Evolutionary conservation across 2,329 filamentous ascomycete species (phyloP).

Genomic region (Tolypocladium sp.): DNA sequence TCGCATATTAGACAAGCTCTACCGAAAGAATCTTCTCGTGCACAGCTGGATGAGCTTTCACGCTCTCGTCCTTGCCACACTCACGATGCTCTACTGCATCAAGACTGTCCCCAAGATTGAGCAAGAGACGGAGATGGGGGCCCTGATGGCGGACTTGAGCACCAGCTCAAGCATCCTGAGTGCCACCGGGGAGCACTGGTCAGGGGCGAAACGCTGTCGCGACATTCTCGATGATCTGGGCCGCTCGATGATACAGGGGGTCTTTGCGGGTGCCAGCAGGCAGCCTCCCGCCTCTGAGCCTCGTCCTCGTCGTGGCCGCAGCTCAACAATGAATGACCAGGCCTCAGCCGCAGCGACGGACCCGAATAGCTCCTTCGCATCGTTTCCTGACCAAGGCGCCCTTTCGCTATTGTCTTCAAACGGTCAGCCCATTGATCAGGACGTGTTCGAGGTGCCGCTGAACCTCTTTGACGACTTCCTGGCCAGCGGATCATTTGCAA

Average conservation of each 20-base stretch:
- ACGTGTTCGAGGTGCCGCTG: constrained; percentile 9
- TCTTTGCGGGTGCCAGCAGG: not conserved
- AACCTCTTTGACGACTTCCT: constrained; percentile 14
- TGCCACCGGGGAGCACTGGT: constrained; percentile 42
- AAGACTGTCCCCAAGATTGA: constrained; percentile 34
- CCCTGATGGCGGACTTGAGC: constrained; percentile 30
- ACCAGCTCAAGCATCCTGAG: constrained; percentile 36
- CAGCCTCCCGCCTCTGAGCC: not conserved
- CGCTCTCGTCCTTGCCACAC: constrained; percentile 34
- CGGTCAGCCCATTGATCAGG: constrained; percentile 1
- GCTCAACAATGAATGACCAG: not conserved
- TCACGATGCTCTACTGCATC: constrained; percentile 42
- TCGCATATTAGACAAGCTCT: constrained; percentile 30
- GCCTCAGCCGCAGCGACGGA: not conserved
- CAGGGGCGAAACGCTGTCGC: constrained; percentile 35
- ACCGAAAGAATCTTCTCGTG: constrained; percentile 31
- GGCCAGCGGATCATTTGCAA: constrained; percentile 15
- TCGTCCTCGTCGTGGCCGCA: not conserved
- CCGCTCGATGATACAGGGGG: constrained; percentile 15
- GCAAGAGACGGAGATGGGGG: constrained; percentile 23
- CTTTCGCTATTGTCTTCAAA: not conserved
- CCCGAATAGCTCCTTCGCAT: not conserved
- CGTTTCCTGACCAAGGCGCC: not conserved
- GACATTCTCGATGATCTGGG: constrained; percentile 33
- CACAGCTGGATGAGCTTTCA: constrained; percentile 41